A percentile compares a stretch with the other conserved stretches of the same genome.
phyloP scores from a whole-genome alignment of 768 basidiomycete genomes.

The Phaeotremella fagi region DNA sequence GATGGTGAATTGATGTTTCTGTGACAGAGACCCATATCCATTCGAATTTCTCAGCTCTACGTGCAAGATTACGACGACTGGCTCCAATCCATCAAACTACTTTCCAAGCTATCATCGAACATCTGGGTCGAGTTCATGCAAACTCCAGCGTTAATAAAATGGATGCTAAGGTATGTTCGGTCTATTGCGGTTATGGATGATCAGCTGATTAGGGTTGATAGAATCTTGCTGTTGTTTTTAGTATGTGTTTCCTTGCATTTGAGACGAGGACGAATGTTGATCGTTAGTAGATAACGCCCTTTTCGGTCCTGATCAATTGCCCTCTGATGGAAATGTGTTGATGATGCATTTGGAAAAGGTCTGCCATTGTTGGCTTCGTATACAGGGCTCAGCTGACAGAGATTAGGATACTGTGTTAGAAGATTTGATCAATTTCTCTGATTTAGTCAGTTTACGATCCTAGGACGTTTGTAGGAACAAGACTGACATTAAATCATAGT shows the following conservation, averaged over 20 bases:
- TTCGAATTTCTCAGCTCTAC: conserved; percentile 68
- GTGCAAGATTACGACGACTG: conserved; percentile 78
- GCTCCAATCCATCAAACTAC: conserved; percentile 81
- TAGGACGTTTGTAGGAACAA: background rate
- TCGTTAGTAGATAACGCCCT: conserved; percentile 57
- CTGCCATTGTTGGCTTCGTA: conserved; percentile 1
- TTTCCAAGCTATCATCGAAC: conserved; percentile 72
- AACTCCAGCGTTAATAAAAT: conserved; percentile 77
- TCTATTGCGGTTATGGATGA: background rate
- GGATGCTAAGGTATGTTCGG: conserved; percentile 58
- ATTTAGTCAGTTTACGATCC: conserved; percentile 51
- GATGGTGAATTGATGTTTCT: no score
- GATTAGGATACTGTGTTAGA: conserved; percentile 71
- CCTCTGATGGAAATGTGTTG: conserved; percentile 69
- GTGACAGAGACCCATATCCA: conserved; percentile 63
- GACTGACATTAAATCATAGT: conserved; percentile 5
- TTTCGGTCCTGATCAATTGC: conserved; percentile 86
- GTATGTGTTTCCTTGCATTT: conserved; percentile 39
- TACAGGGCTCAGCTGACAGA: background rate
- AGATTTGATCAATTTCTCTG: conserved; percentile 69
- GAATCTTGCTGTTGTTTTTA: conserved; percentile 88
- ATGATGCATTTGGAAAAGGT: conserved; percentile 75
- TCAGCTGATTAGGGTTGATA: conserved; percentile 26
- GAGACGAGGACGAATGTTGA: background rate
- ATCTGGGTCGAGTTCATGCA: conserved; percentile 67